Base-by-base conservation (phyloP, 2,329 filamentous ascomycete species). In the Cladosporium velox region DNA sequence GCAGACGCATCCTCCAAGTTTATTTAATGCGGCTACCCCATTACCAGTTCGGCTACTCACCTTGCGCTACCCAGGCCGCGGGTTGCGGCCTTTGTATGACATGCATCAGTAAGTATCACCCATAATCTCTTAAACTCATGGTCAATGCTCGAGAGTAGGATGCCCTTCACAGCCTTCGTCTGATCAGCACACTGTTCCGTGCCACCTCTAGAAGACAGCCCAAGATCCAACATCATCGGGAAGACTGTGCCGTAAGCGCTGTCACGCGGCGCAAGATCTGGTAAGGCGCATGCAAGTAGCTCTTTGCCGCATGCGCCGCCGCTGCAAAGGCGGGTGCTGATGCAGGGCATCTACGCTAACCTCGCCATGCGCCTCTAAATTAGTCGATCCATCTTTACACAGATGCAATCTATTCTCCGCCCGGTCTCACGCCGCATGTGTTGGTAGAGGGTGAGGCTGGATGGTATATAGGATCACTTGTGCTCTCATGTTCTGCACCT, bases 391-490 rank as follows among this genome's bases (percentile, higher is more conserved):
- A 55, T 54, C 49, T 54, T 54, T 63, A 63, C 30, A 52, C 60
- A 63, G 47, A 62, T 59, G 51, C 34, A 64, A 57, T 64, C 61
- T 64, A 64, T 64, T 57, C 51, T 64, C 61, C 61, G 61, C 51
- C 51, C 32, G 30, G 61, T 55, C 61, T 57, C 35, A 47, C 51
- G 51, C 61, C 61, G 61, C 51, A 57, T 55, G 38, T 55, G 61
- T 64, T 64, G 61, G 61, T 54, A 63, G 12, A 34, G 49, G 21
- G 60, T 34, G 49, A 64, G 51, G 10, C 26, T 32, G 24, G 38
- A 15, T 44, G 52, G 34, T 64, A 64, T 64, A 64, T 64, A 64
- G 61, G 51, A 64, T 64, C 44, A 26, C 57, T 64, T 64, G 51
- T 64, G 61, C 51, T 57, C 51, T 44, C 51, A 47, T 21, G 6